Conservation (phyloP, 2,329 filamentous ascomycete species). For the Coleophoma crateriformis region DNA sequence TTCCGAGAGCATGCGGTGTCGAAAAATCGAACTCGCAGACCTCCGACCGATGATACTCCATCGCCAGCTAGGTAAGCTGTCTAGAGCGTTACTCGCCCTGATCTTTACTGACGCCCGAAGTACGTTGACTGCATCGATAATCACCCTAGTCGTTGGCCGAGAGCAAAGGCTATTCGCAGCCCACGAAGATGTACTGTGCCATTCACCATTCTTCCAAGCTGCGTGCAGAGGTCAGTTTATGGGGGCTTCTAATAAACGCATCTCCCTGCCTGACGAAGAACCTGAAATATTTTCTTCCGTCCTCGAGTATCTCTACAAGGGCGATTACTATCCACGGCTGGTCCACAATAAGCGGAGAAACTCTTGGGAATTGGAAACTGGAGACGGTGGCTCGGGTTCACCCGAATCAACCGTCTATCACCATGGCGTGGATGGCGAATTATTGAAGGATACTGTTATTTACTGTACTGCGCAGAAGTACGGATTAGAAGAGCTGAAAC, state of each 20-base stretch:
- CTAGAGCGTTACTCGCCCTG: neutral
- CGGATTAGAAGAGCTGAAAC: slow-evolving; percentile 77
- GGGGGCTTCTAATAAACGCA: slow-evolving; percentile 57
- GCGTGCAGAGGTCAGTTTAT: slow-evolving; percentile 59
- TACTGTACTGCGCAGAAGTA: slow-evolving; percentile 88
- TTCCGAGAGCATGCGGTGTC: slow-evolving; percentile 29
- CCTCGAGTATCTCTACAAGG: slow-evolving; percentile 79
- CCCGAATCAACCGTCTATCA: slow-evolving; percentile 66
- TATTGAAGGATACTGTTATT: slow-evolving; percentile 85
- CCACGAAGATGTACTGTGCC: slow-evolving; percentile 77
- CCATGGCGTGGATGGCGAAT: slow-evolving; percentile 54
- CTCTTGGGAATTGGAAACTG: slow-evolving; percentile 74
- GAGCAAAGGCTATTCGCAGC: slow-evolving; percentile 86
- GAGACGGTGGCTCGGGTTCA: slow-evolving; percentile 50
- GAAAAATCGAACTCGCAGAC: slow-evolving; percentile 22
- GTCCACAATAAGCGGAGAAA: slow-evolving; percentile 76
- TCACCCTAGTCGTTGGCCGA: slow-evolving; percentile 75
- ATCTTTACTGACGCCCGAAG: slow-evolving; percentile 29
- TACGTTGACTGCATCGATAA: slow-evolving; percentile 59
- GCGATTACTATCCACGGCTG: slow-evolving; percentile 83
- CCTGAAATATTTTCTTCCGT: slow-evolving; percentile 88
- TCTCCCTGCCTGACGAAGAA: slow-evolving; percentile 78
- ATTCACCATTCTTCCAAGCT: slow-evolving; percentile 73
- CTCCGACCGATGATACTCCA: slow-evolving; percentile 18
- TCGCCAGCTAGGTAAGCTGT: slow-evolving; percentile 16